phyloP scores from a whole-genome alignment of 345 rosid species.

The Salix caprea region DNA sequence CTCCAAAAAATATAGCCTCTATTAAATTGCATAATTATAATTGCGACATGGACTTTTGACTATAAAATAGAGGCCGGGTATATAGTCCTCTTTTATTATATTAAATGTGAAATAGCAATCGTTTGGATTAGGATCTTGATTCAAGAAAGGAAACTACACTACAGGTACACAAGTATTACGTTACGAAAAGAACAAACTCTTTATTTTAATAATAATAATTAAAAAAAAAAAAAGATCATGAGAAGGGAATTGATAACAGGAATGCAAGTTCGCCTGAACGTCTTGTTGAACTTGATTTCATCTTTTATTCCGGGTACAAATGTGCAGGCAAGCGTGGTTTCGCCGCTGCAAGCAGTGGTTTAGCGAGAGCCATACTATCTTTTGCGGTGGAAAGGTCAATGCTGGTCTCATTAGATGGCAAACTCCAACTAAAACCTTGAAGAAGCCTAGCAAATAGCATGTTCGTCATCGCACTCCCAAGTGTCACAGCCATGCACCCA shows the following conservation, averaged over 20 bases:
- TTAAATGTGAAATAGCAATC: too few relatives aligned
- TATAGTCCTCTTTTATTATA: too few relatives aligned
- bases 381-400: background rate
- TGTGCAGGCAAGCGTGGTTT: slow-evolving; percentile 4
- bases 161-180: too few relatives aligned
- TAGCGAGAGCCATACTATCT: background rate
- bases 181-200: too few relatives aligned
- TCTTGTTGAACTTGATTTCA: background rate
- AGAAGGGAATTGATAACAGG: background rate
- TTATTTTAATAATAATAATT: too few relatives aligned
- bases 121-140: too few relatives aligned
- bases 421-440: slow-evolving; percentile 18
- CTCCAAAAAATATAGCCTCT: too few relatives aligned
- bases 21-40: too few relatives aligned
- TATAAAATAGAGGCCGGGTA: too few relatives aligned
- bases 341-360: background rate
- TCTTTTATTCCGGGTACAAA: background rate
- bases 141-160: too few relatives aligned
- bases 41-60: too few relatives aligned
- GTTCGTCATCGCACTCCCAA: slow-evolving; percentile 13
- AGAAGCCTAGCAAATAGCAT: slow-evolving; percentile 19
- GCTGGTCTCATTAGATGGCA: slow-evolving; percentile 3
- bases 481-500: slow-evolving; percentile 23
- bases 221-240: background rate
- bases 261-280: background rate